Evolutionary conservation across 2,329 filamentous ascomycete species (phyloP), one percentile per base, ranked within the genome.

Genomic region (Fusarium nisikadoi): DNA sequence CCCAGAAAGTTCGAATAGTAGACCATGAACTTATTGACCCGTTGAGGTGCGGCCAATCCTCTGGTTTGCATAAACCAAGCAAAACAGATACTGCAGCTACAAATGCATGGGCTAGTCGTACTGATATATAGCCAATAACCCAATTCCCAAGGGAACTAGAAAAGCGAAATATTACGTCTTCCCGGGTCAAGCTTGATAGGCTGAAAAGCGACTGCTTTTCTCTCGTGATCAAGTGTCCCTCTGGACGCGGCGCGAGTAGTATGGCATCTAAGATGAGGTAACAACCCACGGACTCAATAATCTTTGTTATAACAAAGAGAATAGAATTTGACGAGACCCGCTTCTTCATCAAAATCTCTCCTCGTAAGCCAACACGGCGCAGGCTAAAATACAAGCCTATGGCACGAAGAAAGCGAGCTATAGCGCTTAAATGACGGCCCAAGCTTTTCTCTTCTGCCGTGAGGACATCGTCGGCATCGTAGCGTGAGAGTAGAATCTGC

Each of bases 1-100:
- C 64, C 64, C 64, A 66, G 6, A 66, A 65, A 4, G 52, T 62
- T 1, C 64, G 35, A 13, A 66, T 9, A 23, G 45, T 66, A 5
- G 39, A 66, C 36, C 50, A 65, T 25, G 61, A 41, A 19, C 39
- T 31, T 19, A 59, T 42, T 2, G 52, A 6, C 1, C 61, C 64
- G 2, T 65, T 65, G 12, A 65, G 29, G n/a, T 46, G 45, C 2
- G 64, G 61, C 61, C 64, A 66, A 16, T 65, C 64, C 3, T 53
- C 35, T 0, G 64, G 50, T 14, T 27, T 8, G 3, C 23, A 65
- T 3, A 52, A 7, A 2, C 61, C 52, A 52, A 53, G 20, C 0
- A 27, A 3, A 3, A 66, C 27, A 4, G 45, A 66, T 17, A 19
- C 5, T 11, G 50, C 17, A 19, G 29, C 33, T 8, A 54, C 45